Evolutionary conservation across 306 rosid species (phyloP), one percentile per base, ranked within the genome.

Genomic region (Castanea crenata): DNA sequence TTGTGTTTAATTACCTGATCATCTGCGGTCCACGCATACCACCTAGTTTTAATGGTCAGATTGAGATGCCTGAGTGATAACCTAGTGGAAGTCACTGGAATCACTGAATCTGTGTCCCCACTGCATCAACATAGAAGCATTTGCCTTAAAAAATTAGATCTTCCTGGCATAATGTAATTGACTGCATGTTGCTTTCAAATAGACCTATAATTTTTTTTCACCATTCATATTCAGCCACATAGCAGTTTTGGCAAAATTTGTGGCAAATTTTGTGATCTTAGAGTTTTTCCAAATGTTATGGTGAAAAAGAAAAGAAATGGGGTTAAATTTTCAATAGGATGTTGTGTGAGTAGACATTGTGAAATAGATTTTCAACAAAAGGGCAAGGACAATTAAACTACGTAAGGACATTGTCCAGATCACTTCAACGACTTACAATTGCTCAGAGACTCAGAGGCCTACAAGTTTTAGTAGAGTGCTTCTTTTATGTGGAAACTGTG

Each of bases 61-160:
- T 88, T 93, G 76, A 93, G 97, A 85, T 91, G 93, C 78, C 49
- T 87, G 5, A 93, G 89, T 56, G 98, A 82, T 65, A 91, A 91
- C 81, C 90, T 85, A 0, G 94, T 93, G 71, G 92, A 97, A 12
- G 98, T 93, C 70, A 93, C 97, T 20, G 98, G 98, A 83, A 91
- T 94, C 20, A 89, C 90, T 32, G 98, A 91, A 87, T 93, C 98
- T 69, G 97, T 93, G 85, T 93, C 98, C 52, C 98, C 98, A 14
- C 97, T 93, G 89, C 85, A 86, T 38, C 31, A 68, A 68, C 20
- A 41, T 35, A 81, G 29, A 77, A 49, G 7, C 16, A 23, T 56
- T 4, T 29, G 25, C 27, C 21, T 5, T 10, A 31, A 31, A 16
- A 15, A 10, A 64, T 6, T 64, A 6, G 31, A 8, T 9, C 64